These are phyloP conservation scores for Silene conica DNA, from an alignment of 148 eudicot species.

Conservation along the genomic window DNA sequence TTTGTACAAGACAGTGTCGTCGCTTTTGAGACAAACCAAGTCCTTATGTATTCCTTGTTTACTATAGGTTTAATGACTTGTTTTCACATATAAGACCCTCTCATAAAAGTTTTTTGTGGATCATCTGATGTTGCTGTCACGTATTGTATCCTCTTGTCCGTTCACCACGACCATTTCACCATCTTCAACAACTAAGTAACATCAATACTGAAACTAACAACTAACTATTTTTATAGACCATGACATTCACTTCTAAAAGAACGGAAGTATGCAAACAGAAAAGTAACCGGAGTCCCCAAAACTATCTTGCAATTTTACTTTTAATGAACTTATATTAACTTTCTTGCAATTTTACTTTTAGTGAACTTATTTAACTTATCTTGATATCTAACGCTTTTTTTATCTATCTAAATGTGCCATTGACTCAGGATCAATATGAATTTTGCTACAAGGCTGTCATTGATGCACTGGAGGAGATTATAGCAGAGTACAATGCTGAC, in stretches of 20 bases:
- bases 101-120: not conserved
- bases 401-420: conserved; percentile 3
- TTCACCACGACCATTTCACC: not conserved
- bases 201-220: not conserved
- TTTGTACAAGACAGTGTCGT: too few relatives aligned
- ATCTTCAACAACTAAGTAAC: not conserved
- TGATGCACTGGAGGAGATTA: conserved; percentile 75
- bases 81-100: too few relatives aligned
- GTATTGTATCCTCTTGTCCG: too few relatives aligned
- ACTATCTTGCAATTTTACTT: too few relatives aligned
- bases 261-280: not conserved
- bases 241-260: not conserved
- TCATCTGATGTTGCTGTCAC: not conserved
- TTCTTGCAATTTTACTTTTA: too few relatives aligned
- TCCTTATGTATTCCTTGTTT: too few relatives aligned
- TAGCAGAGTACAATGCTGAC: conserved; percentile 32
- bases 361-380: not conserved
- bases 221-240: too few relatives aligned
- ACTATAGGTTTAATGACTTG: too few relatives aligned
- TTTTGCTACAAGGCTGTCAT: conserved; percentile 68
- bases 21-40: too few relatives aligned
- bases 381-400: not conserved
- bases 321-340: too few relatives aligned
- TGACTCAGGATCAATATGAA: conserved; percentile 62
- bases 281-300: not conserved